Evolutionary conservation across 768 basidiomycete genomes (phyloP).

Genomic region (Mycena vulgaris): DNA sequence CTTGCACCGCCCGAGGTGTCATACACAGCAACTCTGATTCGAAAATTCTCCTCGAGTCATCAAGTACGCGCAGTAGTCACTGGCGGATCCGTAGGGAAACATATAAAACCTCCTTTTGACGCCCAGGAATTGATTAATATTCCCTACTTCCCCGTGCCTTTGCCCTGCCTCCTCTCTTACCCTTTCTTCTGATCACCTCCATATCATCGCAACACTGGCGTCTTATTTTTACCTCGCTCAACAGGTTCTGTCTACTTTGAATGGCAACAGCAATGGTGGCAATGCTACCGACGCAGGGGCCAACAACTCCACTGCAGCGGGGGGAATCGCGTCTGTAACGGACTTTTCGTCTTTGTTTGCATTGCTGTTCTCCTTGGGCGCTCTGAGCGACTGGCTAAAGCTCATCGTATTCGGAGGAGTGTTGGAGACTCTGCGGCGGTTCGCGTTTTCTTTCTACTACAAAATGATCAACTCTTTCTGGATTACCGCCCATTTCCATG

Average conservation of each 20-base stretch:
- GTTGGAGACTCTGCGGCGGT: constrained; percentile 71
- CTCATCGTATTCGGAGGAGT: constrained; percentile 74
- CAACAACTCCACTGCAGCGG: constrained; percentile 36
- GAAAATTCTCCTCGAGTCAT: constrained; percentile 5
- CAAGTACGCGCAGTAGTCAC: background rate
- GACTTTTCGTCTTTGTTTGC: constrained; percentile 55
- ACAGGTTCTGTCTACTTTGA: constrained; percentile 42
- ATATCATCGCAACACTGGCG: constrained; percentile 38
- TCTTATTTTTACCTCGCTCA: constrained; percentile 44
- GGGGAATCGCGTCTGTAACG: constrained; percentile 30
- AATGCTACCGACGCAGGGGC: constrained; percentile 26
- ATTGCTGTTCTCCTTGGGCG: constrained; percentile 67
- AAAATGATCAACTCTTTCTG: constrained; percentile 67
- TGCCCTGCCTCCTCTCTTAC: background rate
- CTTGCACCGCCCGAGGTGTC: background rate
- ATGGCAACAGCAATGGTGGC: constrained; percentile 15
- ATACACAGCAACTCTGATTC: constrained; percentile 18
- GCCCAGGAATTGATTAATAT: background rate
- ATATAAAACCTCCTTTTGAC: background rate
- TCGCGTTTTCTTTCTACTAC: constrained; percentile 59
- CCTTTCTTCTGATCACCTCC: background rate
- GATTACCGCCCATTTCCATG: constrained; percentile 74
- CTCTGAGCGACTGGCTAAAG: constrained; percentile 75
- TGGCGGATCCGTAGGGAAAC: constrained; percentile 12
- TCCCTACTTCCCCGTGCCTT: too few species aligned